Evolutionary conservation across 176 grass and related monocot species (phyloP), one percentile per base, ranked within the genome.

Genomic region (Otatea glauca): DNA sequence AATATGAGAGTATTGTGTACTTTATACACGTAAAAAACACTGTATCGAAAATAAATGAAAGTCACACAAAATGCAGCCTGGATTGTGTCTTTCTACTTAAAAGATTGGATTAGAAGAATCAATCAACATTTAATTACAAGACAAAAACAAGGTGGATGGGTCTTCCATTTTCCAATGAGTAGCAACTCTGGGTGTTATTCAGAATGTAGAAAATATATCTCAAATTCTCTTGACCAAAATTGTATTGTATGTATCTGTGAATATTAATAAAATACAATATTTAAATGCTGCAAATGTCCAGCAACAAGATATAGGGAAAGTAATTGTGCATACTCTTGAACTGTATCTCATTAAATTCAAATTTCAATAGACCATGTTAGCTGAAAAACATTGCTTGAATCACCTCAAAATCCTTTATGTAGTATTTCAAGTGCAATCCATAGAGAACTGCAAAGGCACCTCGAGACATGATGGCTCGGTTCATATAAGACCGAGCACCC

Each of bases 81-180:
- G n/a, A 8, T 39, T 72, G 2, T 38, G n/a, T 73, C 24, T 50
- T 35, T 81, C 42, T 62, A 51, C 58, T 81, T 72, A 65, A 62
- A 84, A 72, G 18, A 56, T 23, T 83, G 68, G 59, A 84, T 67
- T 71, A 71, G 37, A 79, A 75, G 34, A 66, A 84, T 50, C 11
- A 43, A 67, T 84, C 72, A 55, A 35, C 72, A 76, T 10, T 42
- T 9, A 9, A 76, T 44, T 75, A 84, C 34, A 41, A 56, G 37
- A 77, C 47, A 86, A 13, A 82, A 66, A 58, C 32, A 85, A 75
- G 17, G 61, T 69, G 16, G 6, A 17, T 73, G 24, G 58, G 62
- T 50, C 50, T 21, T 47, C 25, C 42, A 38, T 51, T n/a, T 49
- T 38, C 69, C 49, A 68, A 48, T 29, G 7, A 49, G 41, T 49